Base-by-base conservation (phyloP, 1,139 yeast genomes). In the Yamadazyma buinensis region DNA sequence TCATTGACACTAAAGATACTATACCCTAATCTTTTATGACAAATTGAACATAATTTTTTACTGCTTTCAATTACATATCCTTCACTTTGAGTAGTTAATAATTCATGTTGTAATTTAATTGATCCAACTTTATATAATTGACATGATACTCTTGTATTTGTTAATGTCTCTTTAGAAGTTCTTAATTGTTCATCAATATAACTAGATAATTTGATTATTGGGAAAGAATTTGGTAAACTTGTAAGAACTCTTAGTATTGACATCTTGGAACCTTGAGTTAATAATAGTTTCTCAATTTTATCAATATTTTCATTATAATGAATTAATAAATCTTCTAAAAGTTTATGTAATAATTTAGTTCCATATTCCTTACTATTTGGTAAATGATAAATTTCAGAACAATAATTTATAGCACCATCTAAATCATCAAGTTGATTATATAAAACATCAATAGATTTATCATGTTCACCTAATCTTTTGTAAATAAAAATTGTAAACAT, bases 401-500 rank as follows among this genome's bases (percentile, higher is more conserved):
- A 79, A 51, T 85, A 80, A 31, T 62, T 57, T 42, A 83, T 71
- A 0, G 95, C 84, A 13, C 66, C 64, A 17, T 61, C 61, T 37
- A 76, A 69, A 49, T 83, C 84, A 11, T 73, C 60, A 31, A 87
- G 57, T 28, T 80, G 78, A 37, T 72, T 69, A 36, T 76, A 78
- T 29, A 80, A 67, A 2, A 86, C 75, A 41, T 76, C 76, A 19
- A 92, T 63, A 0, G 90, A 81, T 33, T 77, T 72, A 11, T 71
- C 70, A 49, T 86, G 87, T 38, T 77, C 77, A 1, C 78, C 81
- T 29, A 84, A 55, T 41, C 76, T 68, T 28, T 72, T 71, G 37
- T 82, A 67, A 2, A 90, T 73, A 32, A 75, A 69, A 0, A 86
- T 77, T 28, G 78, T 70, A 32, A 84, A 58, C 21, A 69, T 39